These are phyloP conservation scores for Coemansia sp. DNA, from an alignment of 192 early-diverging fungal genomes.

Conservation along the genomic window DNA sequence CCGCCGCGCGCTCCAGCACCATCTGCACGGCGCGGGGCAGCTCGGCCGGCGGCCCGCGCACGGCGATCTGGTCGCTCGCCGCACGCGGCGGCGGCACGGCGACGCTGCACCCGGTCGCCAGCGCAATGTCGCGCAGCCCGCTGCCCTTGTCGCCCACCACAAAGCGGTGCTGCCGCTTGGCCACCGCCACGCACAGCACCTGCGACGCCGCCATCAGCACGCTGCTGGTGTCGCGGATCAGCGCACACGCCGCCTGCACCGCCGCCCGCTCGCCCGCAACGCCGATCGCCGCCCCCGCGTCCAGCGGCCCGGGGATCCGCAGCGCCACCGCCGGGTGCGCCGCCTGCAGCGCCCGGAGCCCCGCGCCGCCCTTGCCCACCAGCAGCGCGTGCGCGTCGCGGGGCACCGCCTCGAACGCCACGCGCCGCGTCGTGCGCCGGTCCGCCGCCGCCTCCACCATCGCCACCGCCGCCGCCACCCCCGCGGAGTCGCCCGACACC, in stretches of 20 bases:
- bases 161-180: constrained; percentile 93
- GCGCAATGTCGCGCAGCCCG: constrained; percentile 79
- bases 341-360: constrained; percentile 60
- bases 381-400: constrained; percentile 82
- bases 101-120: constrained; percentile 86
- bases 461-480: constrained; percentile 80
- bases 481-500: constrained; percentile 82
- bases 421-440: constrained; percentile 71
- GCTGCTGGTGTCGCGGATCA: constrained; percentile 60
- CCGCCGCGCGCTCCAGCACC: constrained; percentile 82
- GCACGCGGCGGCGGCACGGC: constrained; percentile 73
- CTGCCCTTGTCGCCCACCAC: constrained; percentile 81
- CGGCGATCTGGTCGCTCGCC: constrained; percentile 70
- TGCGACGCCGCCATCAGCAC: constrained; percentile 68
- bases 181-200: constrained; percentile 68
- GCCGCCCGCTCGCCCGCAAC: constrained; percentile 79
- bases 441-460: constrained; percentile 81
- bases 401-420: constrained; percentile 70
- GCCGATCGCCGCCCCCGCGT: constrained; percentile 58
- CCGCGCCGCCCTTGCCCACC: constrained; percentile 68
- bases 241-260: constrained; percentile 66
- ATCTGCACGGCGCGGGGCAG: constrained; percentile 73
- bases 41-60: constrained; percentile 76
- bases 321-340: constrained; percentile 71
- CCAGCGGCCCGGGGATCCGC: constrained; percentile 68